Evolutionary conservation across 2,329 filamentous ascomycete genomes (phyloP).

Genomic region (Zymoseptoria passerinii): DNA sequence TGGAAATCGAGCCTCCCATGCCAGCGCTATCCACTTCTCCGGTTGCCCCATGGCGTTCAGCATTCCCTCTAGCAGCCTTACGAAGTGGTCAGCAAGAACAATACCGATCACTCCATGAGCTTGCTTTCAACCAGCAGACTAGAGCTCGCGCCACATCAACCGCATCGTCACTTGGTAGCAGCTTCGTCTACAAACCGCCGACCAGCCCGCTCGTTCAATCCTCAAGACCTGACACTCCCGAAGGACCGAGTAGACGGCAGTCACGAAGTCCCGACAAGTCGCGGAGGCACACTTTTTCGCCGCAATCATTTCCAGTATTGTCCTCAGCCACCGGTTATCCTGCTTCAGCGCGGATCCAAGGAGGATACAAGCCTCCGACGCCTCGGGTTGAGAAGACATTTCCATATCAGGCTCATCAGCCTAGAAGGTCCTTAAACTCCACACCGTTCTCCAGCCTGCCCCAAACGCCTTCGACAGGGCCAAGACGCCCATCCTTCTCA

Average conservation of each 20-base stretch:
- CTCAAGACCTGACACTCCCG: constrained; percentile 26
- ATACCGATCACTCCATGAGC: constrained; percentile 6
- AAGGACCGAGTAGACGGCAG: constrained; percentile 27
- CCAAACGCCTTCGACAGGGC: constrained; percentile 41
- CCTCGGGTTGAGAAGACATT: constrained; percentile 52
- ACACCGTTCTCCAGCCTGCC: constrained; percentile 39
- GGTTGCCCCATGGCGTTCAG: constrained; percentile 49
- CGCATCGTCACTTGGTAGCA: constrained; percentile 63
- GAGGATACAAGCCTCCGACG: constrained; percentile 30
- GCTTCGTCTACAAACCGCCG: constrained; percentile 76
- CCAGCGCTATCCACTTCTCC: constrained; percentile 42
- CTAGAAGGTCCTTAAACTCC: constrained; percentile 62
- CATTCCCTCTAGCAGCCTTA: constrained; percentile 35
- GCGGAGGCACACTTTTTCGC: constrained; percentile 65
- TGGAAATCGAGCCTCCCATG: constrained; percentile 5
- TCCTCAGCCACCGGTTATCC: constrained; percentile 34
- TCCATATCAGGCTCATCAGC: constrained; percentile 70
- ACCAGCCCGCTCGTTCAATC: constrained; percentile 81
- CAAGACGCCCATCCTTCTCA: constrained; percentile 61
- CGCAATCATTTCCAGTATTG: constrained; percentile 47
- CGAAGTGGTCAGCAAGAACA: constrained; percentile 17
- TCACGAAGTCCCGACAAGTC: constrained; percentile 42
- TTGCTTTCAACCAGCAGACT: background rate
- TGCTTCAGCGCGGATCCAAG: constrained; percentile 18
- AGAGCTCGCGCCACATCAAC: constrained; percentile 38